A percentile compares a stretch with the other conserved stretches of the same genome.
Evolutionary conservation across 2,329 filamentous ascomycete species (phyloP).

Genomic region (Coniochaeta ligniaria): DNA sequence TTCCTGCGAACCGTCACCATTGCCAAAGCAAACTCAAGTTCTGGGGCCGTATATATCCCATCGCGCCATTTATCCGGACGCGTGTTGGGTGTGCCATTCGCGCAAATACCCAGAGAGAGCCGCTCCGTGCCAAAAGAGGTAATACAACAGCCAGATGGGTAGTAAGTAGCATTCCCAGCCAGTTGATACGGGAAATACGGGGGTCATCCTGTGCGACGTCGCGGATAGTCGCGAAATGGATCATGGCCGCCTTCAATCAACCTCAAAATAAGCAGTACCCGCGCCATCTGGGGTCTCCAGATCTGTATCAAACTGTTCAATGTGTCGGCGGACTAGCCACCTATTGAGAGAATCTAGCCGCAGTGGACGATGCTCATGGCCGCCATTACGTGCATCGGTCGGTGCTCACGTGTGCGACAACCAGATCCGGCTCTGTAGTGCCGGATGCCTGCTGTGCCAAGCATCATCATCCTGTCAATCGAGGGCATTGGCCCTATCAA

Average conservation of each 20-base stretch:
- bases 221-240: no score
- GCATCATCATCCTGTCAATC: neutral
- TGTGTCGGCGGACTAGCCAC: no score
- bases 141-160: neutral
- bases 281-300: no score
- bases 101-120: neutral
- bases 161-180: neutral
- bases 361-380: no score
- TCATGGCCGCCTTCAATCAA: no score
- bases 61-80: neutral
- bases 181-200: neutral
- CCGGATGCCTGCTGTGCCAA: neutral
- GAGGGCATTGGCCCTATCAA: no score
- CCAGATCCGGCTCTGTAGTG: neutral
- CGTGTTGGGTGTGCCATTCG: neutral
- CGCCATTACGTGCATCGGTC: neutral
- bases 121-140: neutral
- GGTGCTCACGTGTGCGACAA: neutral
- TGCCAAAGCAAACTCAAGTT: neutral
- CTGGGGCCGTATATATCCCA: neutral
- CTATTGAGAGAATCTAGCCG: no score
- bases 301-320: no score
- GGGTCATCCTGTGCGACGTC: no score
- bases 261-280: no score
- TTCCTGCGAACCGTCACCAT: neutral